Conservation (phyloP, 306 rosid species). For the Mucuna pruriens region DNA sequence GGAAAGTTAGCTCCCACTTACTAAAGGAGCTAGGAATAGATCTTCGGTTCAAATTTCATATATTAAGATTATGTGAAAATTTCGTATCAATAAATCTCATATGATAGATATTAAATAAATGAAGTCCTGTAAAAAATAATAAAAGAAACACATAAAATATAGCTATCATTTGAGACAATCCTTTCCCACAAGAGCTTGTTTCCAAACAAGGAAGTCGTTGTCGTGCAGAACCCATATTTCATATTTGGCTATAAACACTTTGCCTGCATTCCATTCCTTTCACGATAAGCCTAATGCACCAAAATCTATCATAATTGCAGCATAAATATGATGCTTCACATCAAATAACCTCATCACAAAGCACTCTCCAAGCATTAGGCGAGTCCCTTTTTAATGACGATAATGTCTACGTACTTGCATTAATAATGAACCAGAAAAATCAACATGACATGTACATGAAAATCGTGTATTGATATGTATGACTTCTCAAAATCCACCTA, state of each 20-base stretch:
- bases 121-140: no score
- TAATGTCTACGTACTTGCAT: neutral
- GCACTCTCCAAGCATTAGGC: neutral
- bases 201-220: neutral
- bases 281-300: neutral
- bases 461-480: neutral
- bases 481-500: no score
- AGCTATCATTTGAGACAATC: neutral
- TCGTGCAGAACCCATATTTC: neutral
- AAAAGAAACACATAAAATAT: neutral
- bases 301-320: neutral
- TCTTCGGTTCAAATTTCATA: neutral
- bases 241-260: neutral
- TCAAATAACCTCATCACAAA: neutral
- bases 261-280: neutral
- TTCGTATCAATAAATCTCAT: no score
- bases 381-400: neutral
- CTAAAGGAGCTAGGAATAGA: neutral
- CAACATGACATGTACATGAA: neutral
- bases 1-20: conserved; percentile 13
- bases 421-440: neutral
- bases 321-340: conserved; percentile 8
- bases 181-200: neutral
- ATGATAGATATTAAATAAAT: no score
- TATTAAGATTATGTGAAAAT: no score